A percentile compares a stretch with the other conserved stretches of the same genome.
Evolutionary conservation across 495 filamentous ascomycete genomes (phyloP).

Genomic region (Sordaria brevicollis): DNA sequence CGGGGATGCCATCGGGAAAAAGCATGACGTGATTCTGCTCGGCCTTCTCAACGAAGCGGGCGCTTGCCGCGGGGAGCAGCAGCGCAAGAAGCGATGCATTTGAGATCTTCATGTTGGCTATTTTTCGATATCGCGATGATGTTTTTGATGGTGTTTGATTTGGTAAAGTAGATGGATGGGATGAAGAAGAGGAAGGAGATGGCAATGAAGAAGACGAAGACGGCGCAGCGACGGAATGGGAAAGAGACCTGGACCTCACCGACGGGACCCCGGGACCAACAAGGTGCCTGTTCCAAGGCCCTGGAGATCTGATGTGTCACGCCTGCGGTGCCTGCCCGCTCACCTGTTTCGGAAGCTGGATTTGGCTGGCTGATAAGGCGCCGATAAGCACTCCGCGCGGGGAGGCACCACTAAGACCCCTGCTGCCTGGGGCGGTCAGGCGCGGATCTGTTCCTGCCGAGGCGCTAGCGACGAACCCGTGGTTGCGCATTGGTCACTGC

Average conservation of each 20-base stretch:
- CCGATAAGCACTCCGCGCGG: background rate
- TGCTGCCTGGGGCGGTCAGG: background rate
- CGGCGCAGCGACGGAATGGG: background rate
- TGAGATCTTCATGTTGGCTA: slow-evolving; percentile 27
- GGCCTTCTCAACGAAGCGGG: slow-evolving; percentile 40
- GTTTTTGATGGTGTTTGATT: background rate
- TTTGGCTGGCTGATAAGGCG: background rate
- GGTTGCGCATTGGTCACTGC: background rate
- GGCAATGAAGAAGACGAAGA: background rate
- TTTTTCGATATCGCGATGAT: background rate
- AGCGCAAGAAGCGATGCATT: slow-evolving; percentile 37
- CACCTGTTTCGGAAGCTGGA: background rate
- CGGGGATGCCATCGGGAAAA: slow-evolving; percentile 19
- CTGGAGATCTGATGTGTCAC: background rate
- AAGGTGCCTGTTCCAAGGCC: background rate
- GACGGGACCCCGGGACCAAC: background rate
- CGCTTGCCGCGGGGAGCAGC: slow-evolving; percentile 37
- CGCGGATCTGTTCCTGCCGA: background rate
- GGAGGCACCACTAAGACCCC: background rate
- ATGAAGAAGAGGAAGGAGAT: background rate
- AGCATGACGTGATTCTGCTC: slow-evolving; percentile 32
- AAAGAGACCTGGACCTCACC: background rate
- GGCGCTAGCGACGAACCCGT: background rate
- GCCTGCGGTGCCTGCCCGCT: background rate
- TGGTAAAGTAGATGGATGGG: background rate